Base-by-base conservation (phyloP, 192 early-diverging fungal species). In the Coemansia sp. region DNA sequence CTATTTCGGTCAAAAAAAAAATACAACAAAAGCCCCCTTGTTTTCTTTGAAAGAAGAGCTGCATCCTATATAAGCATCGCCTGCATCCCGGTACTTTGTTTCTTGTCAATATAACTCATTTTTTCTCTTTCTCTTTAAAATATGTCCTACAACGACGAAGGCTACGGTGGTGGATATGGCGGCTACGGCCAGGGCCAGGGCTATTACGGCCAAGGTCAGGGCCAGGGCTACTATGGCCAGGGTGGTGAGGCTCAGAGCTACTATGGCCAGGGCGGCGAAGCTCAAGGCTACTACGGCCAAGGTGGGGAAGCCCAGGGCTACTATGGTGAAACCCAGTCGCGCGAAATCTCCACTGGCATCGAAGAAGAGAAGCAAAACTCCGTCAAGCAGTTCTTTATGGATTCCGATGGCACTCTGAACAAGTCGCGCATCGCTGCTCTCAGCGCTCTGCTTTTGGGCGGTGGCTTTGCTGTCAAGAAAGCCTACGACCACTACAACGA, bases 391-490 rank as follows among this genome's bases (percentile, higher is more conserved):
- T 62, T 62, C 60, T 62, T 62, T 34, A 53, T 10, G 2, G 30
- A 62, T 17, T 32, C 21, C 3, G 60, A 62, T 17, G 60, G 60
- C 43, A n/a, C 50, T 3, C 2, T 41, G 10, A 40, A 63, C 53
- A 49, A 52, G 53, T 28, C 53, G 3, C 32, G 31, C 14, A 39
- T 50, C 17, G 37, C 36, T 11, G 54, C 16, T n/a, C 42, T 40
- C 10, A 28, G 37, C 15, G 53, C 43, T 11, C 6, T 48, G 46
- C 61, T 53, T 4, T 14, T 53, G 7, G 62, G 44, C 48, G 40
- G 40, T 14, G 63, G 49, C 16, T 57, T 42, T 41, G 63, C 47
- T 5, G 30, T 40, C 16, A 57, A 65, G 55, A 58, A 65, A 43
- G 28, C 18, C 16, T 48, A 51, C 18, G 23, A 51, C 48, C 40